Base-by-base conservation (phyloP, 2,329 filamentous ascomycete genomes). In the Talaromyces sp. region DNA sequence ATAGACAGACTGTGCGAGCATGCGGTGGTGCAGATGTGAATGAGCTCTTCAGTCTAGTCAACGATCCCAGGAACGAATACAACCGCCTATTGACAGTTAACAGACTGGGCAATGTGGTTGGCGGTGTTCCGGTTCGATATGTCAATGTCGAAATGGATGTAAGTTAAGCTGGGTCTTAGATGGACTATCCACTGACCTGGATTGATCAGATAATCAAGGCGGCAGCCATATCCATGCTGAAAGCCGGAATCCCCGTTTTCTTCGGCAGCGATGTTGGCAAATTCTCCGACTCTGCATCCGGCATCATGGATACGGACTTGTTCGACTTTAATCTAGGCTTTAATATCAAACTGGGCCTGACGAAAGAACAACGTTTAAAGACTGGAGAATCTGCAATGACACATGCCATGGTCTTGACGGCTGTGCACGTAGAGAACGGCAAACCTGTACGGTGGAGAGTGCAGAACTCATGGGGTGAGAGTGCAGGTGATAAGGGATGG, bases 331-430 rank as follows among this genome's bases (percentile, higher is more conserved):
- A 90, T 70, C 85, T 96, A 1, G 92, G 91, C n/a, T 92, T 96
- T 78, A 91, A 93, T 71, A 84, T 92, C 67, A 83, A 82, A 63
- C 83, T 94, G 9, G 87, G 86, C 19, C 84, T 96, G 85, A 86
- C 81, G 72, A 96, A 96, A 78, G 89, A 90, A 0, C 85, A 92
- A 71, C 82, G 92, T 3, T 80, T 97, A 54, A 82, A 85, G 71
- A 89, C 88, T 0, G 88, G 90, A 11, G 92, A 96, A 78, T 89
- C 86, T 62, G 84, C 86, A 60, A 96, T 97, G 92, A 96, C 92
- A 0, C 93, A 96, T 72, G 93, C 93, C 4, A 96, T 96, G 93
- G 91, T 96, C 0, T 78, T 97, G 67, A 96, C 92, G 2, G 93
- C 87, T 0, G 93, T 96, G 54, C 92, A 97, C 73, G 76, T 96